Conservation (phyloP, 1,284 basidiomycete species). For the Boletellus deceptivus region DNA sequence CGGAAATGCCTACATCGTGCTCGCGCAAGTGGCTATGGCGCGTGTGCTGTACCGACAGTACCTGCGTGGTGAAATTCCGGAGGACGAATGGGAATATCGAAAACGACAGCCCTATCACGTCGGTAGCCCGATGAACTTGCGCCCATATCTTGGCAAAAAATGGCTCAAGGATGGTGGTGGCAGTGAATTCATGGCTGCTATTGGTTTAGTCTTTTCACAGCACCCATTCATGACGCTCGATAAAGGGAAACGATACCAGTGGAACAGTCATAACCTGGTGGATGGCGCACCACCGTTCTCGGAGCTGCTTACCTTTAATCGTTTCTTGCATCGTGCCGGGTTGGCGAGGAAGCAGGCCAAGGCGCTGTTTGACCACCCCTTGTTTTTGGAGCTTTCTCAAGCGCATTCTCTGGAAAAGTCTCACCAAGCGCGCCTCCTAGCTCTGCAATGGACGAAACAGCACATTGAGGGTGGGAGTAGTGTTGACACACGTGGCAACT, state of each 20-base stretch:
- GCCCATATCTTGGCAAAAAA: constrained; percentile 46
- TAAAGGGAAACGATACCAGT: background rate
- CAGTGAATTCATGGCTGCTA: constrained; percentile 42
- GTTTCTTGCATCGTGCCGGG: constrained; percentile 46
- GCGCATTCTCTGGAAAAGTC: constrained; percentile 11
- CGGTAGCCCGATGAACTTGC: constrained; percentile 47
- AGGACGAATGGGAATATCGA: constrained; percentile 48
- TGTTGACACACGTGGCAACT: background rate
- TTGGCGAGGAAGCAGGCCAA: constrained; percentile 39
- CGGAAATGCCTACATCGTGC: constrained; percentile 47
- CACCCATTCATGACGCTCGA: constrained; percentile 55
- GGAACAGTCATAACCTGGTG: constrained; percentile 16
- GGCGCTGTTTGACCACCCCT: constrained; percentile 40
- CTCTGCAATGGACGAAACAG: constrained; percentile 15
- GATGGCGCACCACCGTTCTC: constrained; percentile 40
- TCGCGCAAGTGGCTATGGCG: constrained; percentile 53
- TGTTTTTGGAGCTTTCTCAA: constrained; percentile 45
- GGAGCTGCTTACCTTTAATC: constrained; percentile 41
- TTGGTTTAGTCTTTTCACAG: constrained; percentile 40
- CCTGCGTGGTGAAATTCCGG: constrained; percentile 44
- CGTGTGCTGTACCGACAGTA: constrained; percentile 50
- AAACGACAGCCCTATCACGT: constrained; percentile 44
- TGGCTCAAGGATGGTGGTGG: constrained; percentile 48
- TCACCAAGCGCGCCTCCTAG: background rate
- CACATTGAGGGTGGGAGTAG: background rate